phyloP scores from a whole-genome alignment of 177 flowering plant genomes.

The Tripterygium wilfordii region DNA sequence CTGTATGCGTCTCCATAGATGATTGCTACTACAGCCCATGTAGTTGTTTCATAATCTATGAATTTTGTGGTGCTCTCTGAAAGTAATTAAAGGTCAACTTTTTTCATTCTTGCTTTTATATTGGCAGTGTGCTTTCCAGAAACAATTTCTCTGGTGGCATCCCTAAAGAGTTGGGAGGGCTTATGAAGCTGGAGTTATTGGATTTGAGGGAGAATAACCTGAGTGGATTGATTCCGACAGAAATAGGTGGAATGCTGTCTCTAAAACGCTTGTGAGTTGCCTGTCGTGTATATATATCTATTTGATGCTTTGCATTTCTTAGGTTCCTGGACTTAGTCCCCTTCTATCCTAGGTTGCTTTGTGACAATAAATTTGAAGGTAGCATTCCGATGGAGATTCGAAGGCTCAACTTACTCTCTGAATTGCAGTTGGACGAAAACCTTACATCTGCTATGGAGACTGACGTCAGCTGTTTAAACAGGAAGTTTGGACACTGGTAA shows the following conservation, averaged over 20 bases:
- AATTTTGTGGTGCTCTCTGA: not conserved
- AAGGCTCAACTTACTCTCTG: slow-evolving; percentile 37
- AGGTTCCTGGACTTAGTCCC: slow-evolving; percentile 2
- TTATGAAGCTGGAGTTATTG: slow-evolving; percentile 55
- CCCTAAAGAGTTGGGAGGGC: slow-evolving; percentile 65
- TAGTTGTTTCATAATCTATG: not conserved
- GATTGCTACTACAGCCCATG: too few species aligned
- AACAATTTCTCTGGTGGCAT: slow-evolving; percentile 67
- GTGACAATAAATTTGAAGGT: slow-evolving; percentile 58
- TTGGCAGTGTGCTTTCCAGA: slow-evolving; percentile 50
- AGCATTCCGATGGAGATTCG: slow-evolving; percentile 37
- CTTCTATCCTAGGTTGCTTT: slow-evolving; percentile 50
- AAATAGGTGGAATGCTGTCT: slow-evolving; percentile 47
- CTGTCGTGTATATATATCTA: not conserved
- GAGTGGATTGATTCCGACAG: slow-evolving; percentile 65
- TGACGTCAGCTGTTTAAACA: slow-evolving; percentile 31
- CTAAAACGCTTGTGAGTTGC: slow-evolving; percentile 62
- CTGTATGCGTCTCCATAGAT: too few species aligned
- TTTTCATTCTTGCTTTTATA: slow-evolving; percentile 8
- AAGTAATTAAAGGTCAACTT: slow-evolving; percentile 4
- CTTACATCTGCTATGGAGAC: slow-evolving; percentile 20
- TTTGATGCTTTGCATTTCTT: not conserved
- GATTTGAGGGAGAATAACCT: slow-evolving; percentile 74
- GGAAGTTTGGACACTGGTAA: slow-evolving; percentile 65
- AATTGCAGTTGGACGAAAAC: slow-evolving; percentile 41